These are phyloP conservation scores for Symbiodinium natans DNA, from an alignment of 73 alveolate species.

Conservation along the genomic window DNA sequence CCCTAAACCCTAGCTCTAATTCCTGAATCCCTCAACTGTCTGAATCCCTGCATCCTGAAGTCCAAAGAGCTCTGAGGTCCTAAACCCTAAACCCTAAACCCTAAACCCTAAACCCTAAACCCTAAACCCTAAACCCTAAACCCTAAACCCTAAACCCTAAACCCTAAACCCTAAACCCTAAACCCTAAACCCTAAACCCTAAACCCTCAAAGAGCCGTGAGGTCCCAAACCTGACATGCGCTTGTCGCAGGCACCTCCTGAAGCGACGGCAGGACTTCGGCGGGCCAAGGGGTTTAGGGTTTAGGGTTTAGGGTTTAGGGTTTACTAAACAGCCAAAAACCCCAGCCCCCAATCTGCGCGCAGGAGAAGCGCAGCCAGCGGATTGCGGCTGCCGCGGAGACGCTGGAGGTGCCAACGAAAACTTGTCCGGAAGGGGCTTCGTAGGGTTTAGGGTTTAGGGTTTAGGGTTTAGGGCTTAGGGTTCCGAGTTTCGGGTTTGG, in stretches of 20 bases:
- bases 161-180: too few relatives aligned
- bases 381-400: conserved; percentile 25
- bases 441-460: background rate
- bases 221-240: too few relatives aligned
- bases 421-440: too few relatives aligned
- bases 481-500: background rate
- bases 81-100: too few relatives aligned
- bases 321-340: too few relatives aligned
- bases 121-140: background rate
- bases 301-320: background rate
- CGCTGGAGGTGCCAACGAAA: background rate
- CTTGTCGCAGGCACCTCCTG: conserved; percentile 30
- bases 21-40: too few relatives aligned
- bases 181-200: background rate
- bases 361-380: conserved; percentile 82
- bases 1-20: too few relatives aligned
- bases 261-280: too few relatives aligned
- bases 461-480: background rate
- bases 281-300: background rate
- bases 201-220: too few relatives aligned
- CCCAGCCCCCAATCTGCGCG: background rate
- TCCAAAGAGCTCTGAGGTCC: too few relatives aligned
- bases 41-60: too few relatives aligned
- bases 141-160: background rate
- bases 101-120: background rate